Base-by-base conservation (phyloP, 1,284 basidiomycete genomes). In the Boletus smithii region DNA sequence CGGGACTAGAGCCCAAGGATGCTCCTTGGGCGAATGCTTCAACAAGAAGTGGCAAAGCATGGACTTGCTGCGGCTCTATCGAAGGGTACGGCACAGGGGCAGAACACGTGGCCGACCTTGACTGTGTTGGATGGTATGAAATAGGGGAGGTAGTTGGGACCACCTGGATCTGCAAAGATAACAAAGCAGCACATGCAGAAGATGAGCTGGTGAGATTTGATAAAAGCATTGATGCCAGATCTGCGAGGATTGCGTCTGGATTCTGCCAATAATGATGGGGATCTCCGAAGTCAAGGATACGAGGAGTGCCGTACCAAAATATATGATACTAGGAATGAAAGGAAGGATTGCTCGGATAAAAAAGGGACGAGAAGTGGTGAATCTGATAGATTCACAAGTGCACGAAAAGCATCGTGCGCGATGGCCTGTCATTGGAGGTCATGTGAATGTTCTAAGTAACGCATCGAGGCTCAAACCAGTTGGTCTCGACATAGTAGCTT, bases 211-310 rank as follows among this genome's bases (percentile, higher is more conserved):
- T 92, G 35, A 98, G 74, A 69, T 99, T 99, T 16, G 95, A 97
- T 6, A 99, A 78, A 1, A 99, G 77, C 97, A 99, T 99, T 26
- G 91, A 84, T 1, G 94, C 93, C 9, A 98, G 80, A 71, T 98
- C 95, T 26, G 94, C 92, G 16, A 97, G 83, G 44, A 91, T 82
- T 4, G 95, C 87, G 53, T 88, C 81, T 6, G 90, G 86, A 69
- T 95, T 88, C 94, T 97, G 44, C 17, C 46, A 42, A 40, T 40
- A 23, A 49, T 40, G 33, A 42, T 53, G 37, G 41, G 24, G 44
- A 50, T 66, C 52, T 37, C 32, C 45, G 31, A 30, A 37, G 8
- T 24, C 46, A 22, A 48, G 26, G 31, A 34, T 37, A 44, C 32
- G 36, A n/a, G 42, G 24, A 11, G 37, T n/a, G 9, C 75, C 88